phyloP scores from a whole-genome alignment of 768 basidiomycete species.

The Coprinopsis marcescibilis region DNA sequence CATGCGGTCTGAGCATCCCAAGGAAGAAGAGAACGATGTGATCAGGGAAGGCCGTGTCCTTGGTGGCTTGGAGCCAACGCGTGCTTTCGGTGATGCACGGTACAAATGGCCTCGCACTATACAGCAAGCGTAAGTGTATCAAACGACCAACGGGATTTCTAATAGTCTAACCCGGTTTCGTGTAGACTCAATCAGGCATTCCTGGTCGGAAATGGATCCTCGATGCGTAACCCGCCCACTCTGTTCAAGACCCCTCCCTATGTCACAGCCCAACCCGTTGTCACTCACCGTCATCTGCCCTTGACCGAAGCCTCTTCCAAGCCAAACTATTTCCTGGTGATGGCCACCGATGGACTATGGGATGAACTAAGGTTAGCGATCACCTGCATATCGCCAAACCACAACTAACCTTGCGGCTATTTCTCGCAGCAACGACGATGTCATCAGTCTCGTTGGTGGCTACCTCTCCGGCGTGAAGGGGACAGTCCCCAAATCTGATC shows the following conservation, averaged over 20 bases:
- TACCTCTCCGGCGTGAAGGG: slow-evolving; percentile 71
- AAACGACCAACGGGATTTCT: not conserved
- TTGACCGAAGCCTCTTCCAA: slow-evolving; percentile 29
- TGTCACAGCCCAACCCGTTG: slow-evolving; percentile 78
- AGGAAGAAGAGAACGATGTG: slow-evolving; percentile 65
- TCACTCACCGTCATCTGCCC: slow-evolving; percentile 71
- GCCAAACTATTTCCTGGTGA: slow-evolving; percentile 69
- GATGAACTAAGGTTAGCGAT: slow-evolving; percentile 46
- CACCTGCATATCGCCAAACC: not conserved
- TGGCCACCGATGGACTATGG: slow-evolving; percentile 87
- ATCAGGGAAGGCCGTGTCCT: slow-evolving; percentile 78
- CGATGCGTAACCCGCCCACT: slow-evolving; percentile 54
- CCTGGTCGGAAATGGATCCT: slow-evolving; percentile 53
- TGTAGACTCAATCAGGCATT: slow-evolving; percentile 54
- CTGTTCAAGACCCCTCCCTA: slow-evolving; percentile 88
- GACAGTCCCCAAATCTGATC: slow-evolving; percentile 49
- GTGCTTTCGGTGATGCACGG: slow-evolving; percentile 84
- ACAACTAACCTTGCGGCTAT: not conserved
- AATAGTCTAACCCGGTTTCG: slow-evolving; percentile 2
- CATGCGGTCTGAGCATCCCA: slow-evolving; percentile 78
- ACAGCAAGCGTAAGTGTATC: slow-evolving; percentile 56
- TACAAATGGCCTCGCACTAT: slow-evolving; percentile 81
- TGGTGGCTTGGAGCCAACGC: slow-evolving; percentile 80
- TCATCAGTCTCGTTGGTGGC: slow-evolving; percentile 81
- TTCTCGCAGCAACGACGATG: slow-evolving; percentile 64